Evolutionary conservation across 2,329 filamentous ascomycete species (phyloP).

Genomic region (Aspergillus calidoustus): DNA sequence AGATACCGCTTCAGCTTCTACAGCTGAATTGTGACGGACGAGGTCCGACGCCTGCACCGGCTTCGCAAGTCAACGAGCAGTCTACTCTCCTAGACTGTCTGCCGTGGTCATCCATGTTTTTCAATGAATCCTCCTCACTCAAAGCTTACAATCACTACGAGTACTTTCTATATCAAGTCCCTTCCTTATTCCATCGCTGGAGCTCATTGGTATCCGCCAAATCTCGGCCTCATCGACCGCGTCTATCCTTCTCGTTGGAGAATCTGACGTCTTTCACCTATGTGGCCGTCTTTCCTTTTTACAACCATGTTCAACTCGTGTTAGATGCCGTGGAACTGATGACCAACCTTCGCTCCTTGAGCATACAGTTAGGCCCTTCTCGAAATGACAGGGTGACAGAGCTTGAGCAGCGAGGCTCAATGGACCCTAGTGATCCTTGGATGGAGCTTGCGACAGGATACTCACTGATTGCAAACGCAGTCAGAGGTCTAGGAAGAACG

Average conservation of each 20-base stretch:
- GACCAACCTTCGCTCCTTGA: slow-evolving; percentile 58
- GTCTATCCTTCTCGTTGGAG: slow-evolving; percentile 52
- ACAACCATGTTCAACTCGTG: slow-evolving; percentile 60
- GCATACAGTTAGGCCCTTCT: slow-evolving; percentile 56
- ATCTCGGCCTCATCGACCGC: slow-evolving; percentile 23
- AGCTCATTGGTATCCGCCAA: slow-evolving; percentile 40
- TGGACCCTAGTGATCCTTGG: slow-evolving; percentile 54
- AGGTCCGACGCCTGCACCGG: slow-evolving; percentile 28
- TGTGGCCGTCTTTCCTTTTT: slow-evolving; percentile 69
- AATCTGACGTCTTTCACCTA: slow-evolving; percentile 55
- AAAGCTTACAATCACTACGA: slow-evolving; percentile 72
- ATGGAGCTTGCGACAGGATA: slow-evolving; percentile 60
- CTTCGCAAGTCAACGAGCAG: slow-evolving; percentile 30
- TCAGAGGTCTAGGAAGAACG: slow-evolving; percentile 31
- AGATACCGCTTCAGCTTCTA: slow-evolving; percentile 66
- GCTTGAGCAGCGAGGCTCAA: slow-evolving; percentile 43
- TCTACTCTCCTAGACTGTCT: slow-evolving; percentile 60
- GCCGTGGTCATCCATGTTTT: slow-evolving; percentile 66
- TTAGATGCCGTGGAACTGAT: slow-evolving; percentile 53
- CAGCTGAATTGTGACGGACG: slow-evolving; percentile 43
- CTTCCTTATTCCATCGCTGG: slow-evolving; percentile 61
- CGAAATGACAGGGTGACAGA: slow-evolving; percentile 42
- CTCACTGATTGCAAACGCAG: slow-evolving; percentile 47
- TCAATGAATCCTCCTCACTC: slow-evolving; percentile 79
- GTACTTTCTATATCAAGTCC: slow-evolving; percentile 68